These are phyloP conservation scores for Thuja plicata DNA, from an alignment of 83 land plant species.

Conservation along the genomic window DNA sequence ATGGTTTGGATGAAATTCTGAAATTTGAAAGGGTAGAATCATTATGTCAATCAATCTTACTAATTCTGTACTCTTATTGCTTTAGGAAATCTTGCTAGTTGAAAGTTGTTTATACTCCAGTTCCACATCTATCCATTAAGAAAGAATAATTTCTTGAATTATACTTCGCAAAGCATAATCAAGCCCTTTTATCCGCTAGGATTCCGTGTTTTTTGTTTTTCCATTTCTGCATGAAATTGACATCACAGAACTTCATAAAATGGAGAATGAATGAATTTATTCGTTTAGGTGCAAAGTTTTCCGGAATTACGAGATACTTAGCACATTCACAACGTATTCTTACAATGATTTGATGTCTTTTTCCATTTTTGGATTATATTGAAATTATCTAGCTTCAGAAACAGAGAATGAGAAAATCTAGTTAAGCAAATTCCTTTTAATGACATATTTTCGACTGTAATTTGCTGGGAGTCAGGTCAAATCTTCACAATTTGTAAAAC, in stretches of 20 bases:
- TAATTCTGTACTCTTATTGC: neutral
- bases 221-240: neutral
- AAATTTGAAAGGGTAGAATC: neutral
- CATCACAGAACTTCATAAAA: neutral
- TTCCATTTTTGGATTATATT: neutral
- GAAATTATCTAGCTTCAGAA: neutral
- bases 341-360: neutral
- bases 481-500: neutral
- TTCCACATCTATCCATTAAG: neutral
- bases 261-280: neutral
- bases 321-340: neutral
- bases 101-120: neutral
- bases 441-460: neutral
- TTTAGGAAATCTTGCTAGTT: neutral
- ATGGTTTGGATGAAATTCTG: neutral
- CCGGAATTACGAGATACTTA: neutral
- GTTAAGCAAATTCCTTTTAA: neutral
- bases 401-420: neutral
- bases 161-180: neutral
- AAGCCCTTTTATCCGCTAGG: neutral
- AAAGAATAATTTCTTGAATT: neutral
- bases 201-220: neutral
- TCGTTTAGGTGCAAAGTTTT: neutral
- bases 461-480: neutral
- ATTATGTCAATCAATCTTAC: neutral